Evolutionary conservation across 129 eudicot species (phyloP), one percentile per base, ranked within the genome.

Genomic region (Deinandra increscens): DNA sequence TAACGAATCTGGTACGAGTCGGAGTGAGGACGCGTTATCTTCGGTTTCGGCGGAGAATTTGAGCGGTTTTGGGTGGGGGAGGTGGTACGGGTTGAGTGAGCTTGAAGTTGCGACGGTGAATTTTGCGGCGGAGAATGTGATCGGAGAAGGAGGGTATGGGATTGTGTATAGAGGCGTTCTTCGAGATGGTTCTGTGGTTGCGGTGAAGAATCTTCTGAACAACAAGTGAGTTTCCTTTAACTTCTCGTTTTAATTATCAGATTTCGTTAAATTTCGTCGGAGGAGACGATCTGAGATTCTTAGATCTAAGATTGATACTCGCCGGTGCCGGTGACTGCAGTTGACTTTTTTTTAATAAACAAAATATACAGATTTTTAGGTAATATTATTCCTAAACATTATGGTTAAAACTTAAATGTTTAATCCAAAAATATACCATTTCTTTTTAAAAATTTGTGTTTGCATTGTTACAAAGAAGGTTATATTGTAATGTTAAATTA

Each of bases 81-180:
- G 79, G 79, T 90, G 97, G 95, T 87, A 87, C 73, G 73, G 85
- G 37, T 77, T 90, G 55, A 80, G 56, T 31, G 97, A 90, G 81
- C 85, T 90, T 37, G 79, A 87, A 62, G 18, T 63, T 9, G 97
- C 95, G 41, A 84, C 97, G 9, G 42, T 74, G 66, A 71, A 76
- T 14, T 90, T 90, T 22, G 72, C 85, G 2, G 68, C 20, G 22
- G 91, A 77, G 75, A 87, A 83, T 85, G 97, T 90, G 83, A 75
- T 90, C 53, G 97, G 97, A 14, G 89, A 90, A 83, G 97, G 97
- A 10, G 97, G 97, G 15, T 90, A 90, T 29, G 97, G 97, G 6
- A 50, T 90, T 49, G 97, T 90, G 37, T 90, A 84, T 26, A 71
- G 89, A 69, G 95, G 97, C 7, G 86, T 90, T 69, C 39, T 90